These are phyloP conservation scores for Grammothele lineata DNA, from an alignment of 768 basidiomycete species.

Conservation along the genomic window DNA sequence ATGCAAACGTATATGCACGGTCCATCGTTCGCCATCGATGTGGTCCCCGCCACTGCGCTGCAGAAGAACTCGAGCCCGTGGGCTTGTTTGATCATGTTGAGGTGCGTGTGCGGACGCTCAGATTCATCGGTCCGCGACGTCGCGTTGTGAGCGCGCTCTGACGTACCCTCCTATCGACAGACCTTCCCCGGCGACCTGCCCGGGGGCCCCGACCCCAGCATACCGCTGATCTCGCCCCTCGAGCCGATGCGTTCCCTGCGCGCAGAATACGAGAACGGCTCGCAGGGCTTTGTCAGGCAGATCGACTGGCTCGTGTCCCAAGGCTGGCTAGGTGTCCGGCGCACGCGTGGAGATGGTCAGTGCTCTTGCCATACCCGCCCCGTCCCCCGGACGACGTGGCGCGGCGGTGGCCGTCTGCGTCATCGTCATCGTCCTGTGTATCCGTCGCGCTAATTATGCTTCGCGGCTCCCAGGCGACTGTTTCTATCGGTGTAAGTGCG, in stretches of 20 bases:
- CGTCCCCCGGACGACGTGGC: too few relatives aligned
- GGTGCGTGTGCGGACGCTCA: neutral
- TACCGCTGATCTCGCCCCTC: constrained; percentile 53
- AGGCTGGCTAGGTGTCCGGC: constrained; percentile 64
- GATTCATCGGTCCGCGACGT: too few relatives aligned
- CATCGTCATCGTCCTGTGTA: too few relatives aligned
- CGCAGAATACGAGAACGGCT: constrained; percentile 61
- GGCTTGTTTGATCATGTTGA: constrained; percentile 16
- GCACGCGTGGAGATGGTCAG: constrained; percentile 66
- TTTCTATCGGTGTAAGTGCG: constrained; percentile 77
- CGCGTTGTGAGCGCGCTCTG: neutral
- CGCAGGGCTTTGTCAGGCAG: constrained; percentile 61
- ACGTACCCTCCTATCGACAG: constrained; percentile 25
- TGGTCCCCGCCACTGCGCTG: too few relatives aligned
- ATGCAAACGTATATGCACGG: too few relatives aligned
- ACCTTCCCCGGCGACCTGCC: constrained; percentile 37
- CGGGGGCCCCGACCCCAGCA: constrained; percentile 28
- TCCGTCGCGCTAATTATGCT: neutral
- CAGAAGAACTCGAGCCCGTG: constrained; percentile 13
- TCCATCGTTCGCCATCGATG: too few relatives aligned
- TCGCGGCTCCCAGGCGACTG: constrained; percentile 59
- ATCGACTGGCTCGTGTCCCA: constrained; percentile 62
- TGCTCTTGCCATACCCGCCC: constrained; percentile 19
- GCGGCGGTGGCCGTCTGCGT: neutral
- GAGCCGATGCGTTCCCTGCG: constrained; percentile 52